Percentiles rank a stretch among this genome's conserved stretches.
These are phyloP conservation scores for Podospora pseudopauciseta DNA, from an alignment of 495 filamentous ascomycete species.

Conservation along the genomic window DNA sequence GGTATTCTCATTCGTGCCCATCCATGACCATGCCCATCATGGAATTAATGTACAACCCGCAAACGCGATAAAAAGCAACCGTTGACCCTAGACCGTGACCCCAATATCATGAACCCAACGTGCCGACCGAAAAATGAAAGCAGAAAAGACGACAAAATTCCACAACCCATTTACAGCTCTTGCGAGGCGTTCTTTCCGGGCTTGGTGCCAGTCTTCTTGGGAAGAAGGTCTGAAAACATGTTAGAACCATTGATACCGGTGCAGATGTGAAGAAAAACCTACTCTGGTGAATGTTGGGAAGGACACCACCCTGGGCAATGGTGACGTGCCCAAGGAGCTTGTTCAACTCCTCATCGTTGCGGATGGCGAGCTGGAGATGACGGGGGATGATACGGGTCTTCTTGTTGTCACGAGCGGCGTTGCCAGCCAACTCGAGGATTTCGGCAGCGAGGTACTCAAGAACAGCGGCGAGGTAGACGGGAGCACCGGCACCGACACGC, in stretches of 20 bases:
- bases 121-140: constrained; percentile 58
- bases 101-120: constrained; percentile 74
- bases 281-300: constrained; percentile 99
- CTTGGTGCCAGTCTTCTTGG: constrained; percentile 95
- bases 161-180: constrained; percentile 67
- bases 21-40: constrained; percentile 64
- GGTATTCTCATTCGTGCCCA: constrained; percentile 56
- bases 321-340: constrained; percentile 99
- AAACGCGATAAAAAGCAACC: constrained; percentile 66
- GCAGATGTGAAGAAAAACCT: constrained; percentile 40
- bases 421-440: constrained; percentile 97
- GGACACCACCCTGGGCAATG: constrained; percentile 98
- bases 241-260: constrained; percentile 39
- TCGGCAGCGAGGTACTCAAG: constrained; percentile 98
- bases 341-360: constrained; percentile 99
- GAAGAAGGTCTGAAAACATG: constrained; percentile 74
- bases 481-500: constrained; percentile 98
- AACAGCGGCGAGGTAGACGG: constrained; percentile 96
- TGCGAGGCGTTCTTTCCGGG: constrained; percentile 84
- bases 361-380: constrained; percentile 98
- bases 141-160: constrained; percentile 56
- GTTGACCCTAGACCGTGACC: constrained; percentile 80
- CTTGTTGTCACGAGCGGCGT: constrained; percentile 99
- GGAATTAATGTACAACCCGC: constrained; percentile 90
- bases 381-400: constrained; percentile 99